Evolutionary conservation across 2,329 filamentous ascomycete species (phyloP), one percentile per base, ranked within the genome.

Genomic region (Aspergillus fructus): DNA sequence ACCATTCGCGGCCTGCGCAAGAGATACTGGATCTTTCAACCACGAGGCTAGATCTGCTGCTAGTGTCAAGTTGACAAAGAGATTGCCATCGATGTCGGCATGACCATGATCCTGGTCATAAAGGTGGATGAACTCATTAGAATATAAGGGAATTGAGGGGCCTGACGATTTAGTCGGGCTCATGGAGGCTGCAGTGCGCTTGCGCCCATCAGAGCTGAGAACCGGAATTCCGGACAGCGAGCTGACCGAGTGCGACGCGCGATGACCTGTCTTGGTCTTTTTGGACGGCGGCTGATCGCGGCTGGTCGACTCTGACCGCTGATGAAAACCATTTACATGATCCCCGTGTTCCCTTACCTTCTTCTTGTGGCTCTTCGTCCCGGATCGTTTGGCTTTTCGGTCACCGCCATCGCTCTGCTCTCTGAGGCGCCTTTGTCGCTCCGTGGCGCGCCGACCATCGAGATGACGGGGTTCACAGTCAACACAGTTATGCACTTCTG

Each of bases 321-420:
- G 79, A 42, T 80, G 78, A 50, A 85, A 86, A 50, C 89, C 89
- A 49, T 70, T 71, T 43, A 66, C 59, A 46, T 71, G 68, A 30
- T 69, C 62, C 30, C 55, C 59, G 33, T 54, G 61, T 27, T 92
- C 90, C 71, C 92, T 96, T 39, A 83, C 74, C 75, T 93, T 96
- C 80, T 96, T 97, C 80, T 93, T 96, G 70, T 92, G 89, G 71
- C 83, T 89, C 73, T 96, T 96, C 12, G 89, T 81, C 6, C 88
- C 83, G 8, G 88, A 85, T 60, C 92, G 85, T 74, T 93, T 90
- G 57, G 85, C 66, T 77, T 90, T 90, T 76, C 89, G 87, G 72
- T 92, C 87, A 66, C 81, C 78, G 59, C 84, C 81, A 59, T 81
- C 80, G 60, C 78, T 81, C 63, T 81, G 77, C 66, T 85, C 81